A percentile compares a stretch with the other conserved stretches of the same genome.
These are phyloP conservation scores for Russula griseocarnosa DNA, from an alignment of 768 basidiomycete species.

Conservation along the genomic window DNA sequence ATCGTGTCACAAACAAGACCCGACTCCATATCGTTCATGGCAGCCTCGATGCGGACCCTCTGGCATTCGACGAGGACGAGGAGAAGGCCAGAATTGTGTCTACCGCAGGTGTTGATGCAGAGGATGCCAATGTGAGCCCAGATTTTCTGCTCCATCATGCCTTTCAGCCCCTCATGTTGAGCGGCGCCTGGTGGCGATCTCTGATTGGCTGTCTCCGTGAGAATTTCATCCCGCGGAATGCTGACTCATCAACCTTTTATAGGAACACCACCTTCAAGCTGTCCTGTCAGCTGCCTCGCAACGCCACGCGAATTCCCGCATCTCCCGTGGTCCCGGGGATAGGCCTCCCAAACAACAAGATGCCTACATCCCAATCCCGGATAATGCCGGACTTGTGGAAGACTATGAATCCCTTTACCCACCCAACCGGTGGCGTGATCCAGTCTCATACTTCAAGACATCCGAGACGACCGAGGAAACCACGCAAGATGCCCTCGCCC, in stretches of 20 bases:
- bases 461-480: slow-evolving; percentile 86
- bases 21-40: slow-evolving; percentile 81
- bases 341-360: slow-evolving; percentile 42
- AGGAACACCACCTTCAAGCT: slow-evolving; percentile 59
- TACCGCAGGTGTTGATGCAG: slow-evolving; percentile 86
- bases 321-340: slow-evolving; percentile 39
- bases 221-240: slow-evolving; percentile 49
- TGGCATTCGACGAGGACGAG: slow-evolving; percentile 81
- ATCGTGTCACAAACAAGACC: slow-evolving; percentile 90
- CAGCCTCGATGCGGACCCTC: slow-evolving; percentile 72
- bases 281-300: slow-evolving; percentile 54
- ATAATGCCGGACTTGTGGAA: slow-evolving; percentile 73
- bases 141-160: slow-evolving; percentile 36
- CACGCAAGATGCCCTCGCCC: slow-evolving; percentile 53
- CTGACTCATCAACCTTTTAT: slow-evolving; percentile 43
- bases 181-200: slow-evolving; percentile 40
- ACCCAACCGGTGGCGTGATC: slow-evolving; percentile 65
- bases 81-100: slow-evolving; percentile 77
- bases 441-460: slow-evolving; percentile 70
- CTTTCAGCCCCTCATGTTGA: slow-evolving; percentile 43
- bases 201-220: slow-evolving; percentile 47
- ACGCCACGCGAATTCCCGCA: slow-evolving; percentile 41
- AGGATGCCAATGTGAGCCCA: slow-evolving; percentile 83
- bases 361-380: slow-evolving; percentile 90
- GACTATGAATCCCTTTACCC: slow-evolving; percentile 80